Base-by-base conservation (phyloP, 345 rosid genomes). In the Salix udensis region DNA sequence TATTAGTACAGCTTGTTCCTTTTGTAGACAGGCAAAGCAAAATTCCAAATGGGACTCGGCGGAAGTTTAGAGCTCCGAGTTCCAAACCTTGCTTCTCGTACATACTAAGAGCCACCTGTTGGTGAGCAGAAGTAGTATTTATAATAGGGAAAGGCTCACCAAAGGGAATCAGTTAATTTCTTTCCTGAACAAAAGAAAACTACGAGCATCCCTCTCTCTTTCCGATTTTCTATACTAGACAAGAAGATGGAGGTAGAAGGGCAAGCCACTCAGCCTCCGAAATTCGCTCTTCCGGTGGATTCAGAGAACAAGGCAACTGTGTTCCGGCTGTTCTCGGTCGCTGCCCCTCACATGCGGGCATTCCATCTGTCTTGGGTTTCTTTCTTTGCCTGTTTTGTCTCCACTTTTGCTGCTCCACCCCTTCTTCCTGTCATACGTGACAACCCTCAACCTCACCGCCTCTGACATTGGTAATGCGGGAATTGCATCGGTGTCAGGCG, bases 401-500 rank as follows among this genome's bases (percentile, higher is more conserved):
- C 98, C 74, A 86, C 91, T 48, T 93, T 93, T 66, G 97, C 97
- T 1, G 94, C 95, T 67, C 97, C 98, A 0, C 97, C 98, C 15
- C 90, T 93, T 31, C 76, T 93, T 70, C 98, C 98, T 5, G 74
- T 93, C 78, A 90, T 93, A 71, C 91, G 95, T 2, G 98, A 93
- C 73, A 87, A 88, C 75, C 75, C 92, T 93, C 61, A 86, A 90
- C 74, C 93, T 93, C 80, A 93, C 98, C 11, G 89, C 97, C 21
- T 84, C 91, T 0, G 97, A 93, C 83, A 89, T 90, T 7, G 98
- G 98, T n/a, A 90, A 94, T 77, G 97, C 97, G 0, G 91, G 97
- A 6, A 88, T 94, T 53, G 95, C 98, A 52, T 94, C 95, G 4
- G 98, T 91, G 16, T 89, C 97, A 0, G 97, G 97, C 11, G 89